Conservation (phyloP, 768 basidiomycete genomes). For the Mycena floridula region DNA sequence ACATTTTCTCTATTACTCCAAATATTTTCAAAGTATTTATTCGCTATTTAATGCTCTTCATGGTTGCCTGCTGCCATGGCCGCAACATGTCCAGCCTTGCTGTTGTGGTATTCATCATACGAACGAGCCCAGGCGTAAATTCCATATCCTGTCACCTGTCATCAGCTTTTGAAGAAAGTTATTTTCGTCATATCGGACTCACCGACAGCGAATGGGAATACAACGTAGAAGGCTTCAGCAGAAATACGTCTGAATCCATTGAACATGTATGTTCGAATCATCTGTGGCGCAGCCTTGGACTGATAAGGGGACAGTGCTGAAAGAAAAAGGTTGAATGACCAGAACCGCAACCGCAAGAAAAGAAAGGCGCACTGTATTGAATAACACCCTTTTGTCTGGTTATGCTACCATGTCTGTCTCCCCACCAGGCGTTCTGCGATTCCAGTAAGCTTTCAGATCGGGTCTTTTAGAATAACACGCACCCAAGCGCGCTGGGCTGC, state of each 20-base stretch:
- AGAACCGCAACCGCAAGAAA: background rate
- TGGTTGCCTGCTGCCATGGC: too few relatives aligned
- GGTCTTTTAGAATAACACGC: conserved; percentile 28
- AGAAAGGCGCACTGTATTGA: conserved; percentile 64
- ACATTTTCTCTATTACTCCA: too few relatives aligned
- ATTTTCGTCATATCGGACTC: conserved; percentile 24
- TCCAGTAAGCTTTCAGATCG: background rate
- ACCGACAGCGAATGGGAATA: conserved; percentile 75
- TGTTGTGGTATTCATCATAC: conserved; percentile 61
- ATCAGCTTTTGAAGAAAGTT: conserved; percentile 1
- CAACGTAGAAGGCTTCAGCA: conserved; percentile 71
- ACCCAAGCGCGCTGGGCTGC: conserved; percentile 78
- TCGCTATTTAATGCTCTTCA: too few relatives aligned
- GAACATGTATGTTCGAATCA: conserved; percentile 73
- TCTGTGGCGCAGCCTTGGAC: conserved; percentile 65
- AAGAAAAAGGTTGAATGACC: conserved; percentile 2
- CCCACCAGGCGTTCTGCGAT: conserved; percentile 87
- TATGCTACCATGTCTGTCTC: conserved; percentile 57
- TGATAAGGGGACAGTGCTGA: conserved; percentile 81
- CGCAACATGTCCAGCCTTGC: conserved; percentile 84
- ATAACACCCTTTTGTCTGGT: conserved; percentile 73
- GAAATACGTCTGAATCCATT: conserved; percentile 79
- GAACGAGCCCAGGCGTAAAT: conserved; percentile 77
- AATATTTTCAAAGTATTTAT: too few relatives aligned
- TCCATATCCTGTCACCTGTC: conserved; percentile 51